Evolutionary conservation across 2,329 filamentous ascomycete species (phyloP).

Genomic region (Monosporascus cannonballus): DNA sequence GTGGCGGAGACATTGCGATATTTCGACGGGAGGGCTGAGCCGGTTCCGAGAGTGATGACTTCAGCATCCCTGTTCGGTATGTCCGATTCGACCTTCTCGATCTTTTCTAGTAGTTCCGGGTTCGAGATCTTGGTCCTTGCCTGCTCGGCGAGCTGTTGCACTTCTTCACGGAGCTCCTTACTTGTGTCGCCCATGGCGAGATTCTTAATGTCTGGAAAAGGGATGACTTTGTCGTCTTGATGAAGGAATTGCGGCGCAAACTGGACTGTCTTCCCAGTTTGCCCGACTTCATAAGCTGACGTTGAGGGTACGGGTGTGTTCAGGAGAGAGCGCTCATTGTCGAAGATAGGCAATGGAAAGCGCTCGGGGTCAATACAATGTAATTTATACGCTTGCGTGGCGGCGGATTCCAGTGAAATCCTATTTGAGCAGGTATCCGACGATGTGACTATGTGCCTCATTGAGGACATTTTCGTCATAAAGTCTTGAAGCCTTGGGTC

Average conservation of each 20-base stretch:
- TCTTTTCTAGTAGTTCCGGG: slow-evolving; percentile 23
- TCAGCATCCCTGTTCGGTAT: slow-evolving; percentile 73
- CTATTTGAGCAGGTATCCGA: slow-evolving; percentile 70
- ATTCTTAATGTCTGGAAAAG: slow-evolving; percentile 41
- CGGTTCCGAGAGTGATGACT: slow-evolving; percentile 83
- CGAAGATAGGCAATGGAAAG: slow-evolving; percentile 64
- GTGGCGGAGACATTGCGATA: slow-evolving; percentile 94
- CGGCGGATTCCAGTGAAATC: slow-evolving; percentile 62
- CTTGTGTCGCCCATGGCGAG: slow-evolving; percentile 34
- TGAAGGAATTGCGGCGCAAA: slow-evolving; percentile 42
- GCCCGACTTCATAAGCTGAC: slow-evolving; percentile 31
- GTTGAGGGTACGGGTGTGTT: slow-evolving; percentile 10
- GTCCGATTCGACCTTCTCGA: slow-evolving; percentile 48
- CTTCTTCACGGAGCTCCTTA: slow-evolving; percentile 34
- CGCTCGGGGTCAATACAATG: slow-evolving; percentile 66
- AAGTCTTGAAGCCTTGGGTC: slow-evolving; percentile 63
- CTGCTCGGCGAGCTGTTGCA: slow-evolving; percentile 46
- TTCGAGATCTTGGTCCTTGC: slow-evolving; percentile 30
- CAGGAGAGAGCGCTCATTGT: slow-evolving; percentile 41
- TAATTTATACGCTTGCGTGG: slow-evolving; percentile 62
- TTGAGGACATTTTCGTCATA: slow-evolving; percentile 52
- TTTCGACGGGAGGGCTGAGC: slow-evolving; percentile 83
- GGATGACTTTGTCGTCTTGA: slow-evolving; percentile 39
- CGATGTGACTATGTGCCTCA: slow-evolving; percentile 75
- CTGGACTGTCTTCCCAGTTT: slow-evolving; percentile 37